These are phyloP conservation scores for Pichia scutulata DNA, from an alignment of 805 yeast genomes.

Conservation along the genomic window DNA sequence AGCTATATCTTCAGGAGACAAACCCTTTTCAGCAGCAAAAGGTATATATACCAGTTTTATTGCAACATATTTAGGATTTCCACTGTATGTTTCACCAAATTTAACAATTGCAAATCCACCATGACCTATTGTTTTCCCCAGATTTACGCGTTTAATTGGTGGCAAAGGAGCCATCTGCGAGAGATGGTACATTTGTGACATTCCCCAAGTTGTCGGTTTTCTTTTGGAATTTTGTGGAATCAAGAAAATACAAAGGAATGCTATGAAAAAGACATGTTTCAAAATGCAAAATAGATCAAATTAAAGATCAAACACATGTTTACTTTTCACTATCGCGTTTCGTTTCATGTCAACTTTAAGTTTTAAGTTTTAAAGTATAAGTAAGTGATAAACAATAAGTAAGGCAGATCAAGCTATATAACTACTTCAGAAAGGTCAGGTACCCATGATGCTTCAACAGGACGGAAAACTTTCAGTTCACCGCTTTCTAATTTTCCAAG, in stretches of 20 bases:
- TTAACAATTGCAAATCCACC: conserved; percentile 64
- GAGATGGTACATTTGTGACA: conserved; percentile 28
- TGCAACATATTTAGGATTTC: conserved; percentile 33
- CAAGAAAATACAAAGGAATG: neutral
- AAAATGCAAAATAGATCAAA: neutral
- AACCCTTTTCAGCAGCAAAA: conserved; percentile 26
- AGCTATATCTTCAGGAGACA: conserved; percentile 31
- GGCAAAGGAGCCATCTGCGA: conserved; percentile 46
- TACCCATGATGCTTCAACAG: conserved; percentile 41
- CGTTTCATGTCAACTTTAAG: neutral
- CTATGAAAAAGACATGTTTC: neutral
- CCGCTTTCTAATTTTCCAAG: conserved; percentile 36
- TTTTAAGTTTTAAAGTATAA: neutral
- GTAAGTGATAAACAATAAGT: neutral
- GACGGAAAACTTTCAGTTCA: conserved; percentile 37
- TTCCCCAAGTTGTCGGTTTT: neutral
- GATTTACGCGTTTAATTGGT: conserved; percentile 34
- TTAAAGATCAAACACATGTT: neutral
- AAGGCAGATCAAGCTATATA: neutral
- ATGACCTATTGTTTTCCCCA: conserved; percentile 53
- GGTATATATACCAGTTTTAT: conserved; percentile 46
- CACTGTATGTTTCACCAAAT: conserved; percentile 30
- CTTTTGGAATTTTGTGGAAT: neutral
- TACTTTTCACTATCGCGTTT: conserved; percentile 6
- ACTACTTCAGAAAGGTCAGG: conserved; percentile 14